Base-by-base conservation (phyloP, 1,139 yeast species). In the Hanseniaspora sp. region DNA sequence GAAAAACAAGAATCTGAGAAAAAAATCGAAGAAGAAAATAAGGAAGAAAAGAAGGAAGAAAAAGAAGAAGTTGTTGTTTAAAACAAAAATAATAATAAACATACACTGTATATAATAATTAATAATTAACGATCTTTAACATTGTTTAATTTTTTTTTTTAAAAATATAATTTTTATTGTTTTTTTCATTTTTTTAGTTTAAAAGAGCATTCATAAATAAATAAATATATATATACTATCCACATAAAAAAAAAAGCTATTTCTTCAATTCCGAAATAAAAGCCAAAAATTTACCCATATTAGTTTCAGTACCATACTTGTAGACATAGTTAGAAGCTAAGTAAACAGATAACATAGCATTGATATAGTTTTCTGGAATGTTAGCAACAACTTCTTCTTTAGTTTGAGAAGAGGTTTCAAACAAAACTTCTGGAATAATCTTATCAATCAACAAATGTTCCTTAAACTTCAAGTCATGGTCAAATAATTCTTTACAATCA, bases 291-390 rank as follows among this genome's bases (percentile, higher is more conserved):
- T 63, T 66, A 44, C 69, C 70, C 55, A 67, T 64, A 56, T 66
- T 65, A 45, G 66, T 66, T 62, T 79, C 87, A 60, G 83, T 78
- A 55, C 97, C 96, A 66, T 83, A 77, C 52, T 86, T 78, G 70
- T 92, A 92, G 58, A 92, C 95, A 69, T 86, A 92, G 56, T 85
- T 77, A 45, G 96, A 86, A 15, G 96, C 94, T 63, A 92, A 76
- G 66, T 81, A 84, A 46, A 95, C 86, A 54, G 96, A 96, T 67
- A 92, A 86, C 60, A 92, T 79, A 12, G 96, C 95, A 66, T 82
- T 82, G 66, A 90, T 75, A 68, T 92, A 92, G 57, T 94, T 78
- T 58, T 78, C 87, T 17, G 98, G 98, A 53, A 92, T 95, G 63
- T 95, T 80, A 48, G 74, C 64, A 63, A 90, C 72, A 48, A 92